Evolutionary conservation across 345 rosid species (phyloP), one percentile per base, ranked within the genome.

Genomic region (Trapa bicornis): DNA sequence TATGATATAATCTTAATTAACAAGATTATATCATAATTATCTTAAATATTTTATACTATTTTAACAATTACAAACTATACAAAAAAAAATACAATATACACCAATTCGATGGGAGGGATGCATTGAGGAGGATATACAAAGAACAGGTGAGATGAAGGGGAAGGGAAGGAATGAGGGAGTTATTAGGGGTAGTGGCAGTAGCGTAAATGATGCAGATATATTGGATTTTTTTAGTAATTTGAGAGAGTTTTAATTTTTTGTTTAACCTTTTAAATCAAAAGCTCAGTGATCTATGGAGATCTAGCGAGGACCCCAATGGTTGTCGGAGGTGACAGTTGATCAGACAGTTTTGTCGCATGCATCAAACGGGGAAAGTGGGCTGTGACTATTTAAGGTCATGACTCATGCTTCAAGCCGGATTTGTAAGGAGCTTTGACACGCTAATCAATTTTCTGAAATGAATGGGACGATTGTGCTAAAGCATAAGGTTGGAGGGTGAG

Each of bases 241-340:
- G 29, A 22, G 29, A 22, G 29, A 22, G 29, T 22, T 22, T 22
- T 22, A 22, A 22, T 22, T 22, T 22, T 22, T 22, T 22, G 29
- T 22, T 22, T 22, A 22, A 22, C 29, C 29, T 22, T 22, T 0
- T 58, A 29, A 13, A 22, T 37, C 66, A 50, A 13, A 16, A 53
- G 43, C 37, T 61, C 17, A 37, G 56, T 47, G 53, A 67, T 52
- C 54, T 67, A 37, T 38, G 5, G 5, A 50, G 38, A 36, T 33
- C 22, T 22, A 3, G 70, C 43, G 39, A n/a, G 32, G 8, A 32
- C 43, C 29, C 16, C n/a, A 37, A 8, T 66, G 63, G 70, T 54
- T 56, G 43, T 43, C 65, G 75, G 78, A 68, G 69, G 68, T 32
- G 83, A 81, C 82, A 77, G 74, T 70, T 77, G 70, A 77, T 77